These are phyloP conservation scores for Brassica rapa DNA, from an alignment of 345 rosid genomes.

Conservation along the genomic window DNA sequence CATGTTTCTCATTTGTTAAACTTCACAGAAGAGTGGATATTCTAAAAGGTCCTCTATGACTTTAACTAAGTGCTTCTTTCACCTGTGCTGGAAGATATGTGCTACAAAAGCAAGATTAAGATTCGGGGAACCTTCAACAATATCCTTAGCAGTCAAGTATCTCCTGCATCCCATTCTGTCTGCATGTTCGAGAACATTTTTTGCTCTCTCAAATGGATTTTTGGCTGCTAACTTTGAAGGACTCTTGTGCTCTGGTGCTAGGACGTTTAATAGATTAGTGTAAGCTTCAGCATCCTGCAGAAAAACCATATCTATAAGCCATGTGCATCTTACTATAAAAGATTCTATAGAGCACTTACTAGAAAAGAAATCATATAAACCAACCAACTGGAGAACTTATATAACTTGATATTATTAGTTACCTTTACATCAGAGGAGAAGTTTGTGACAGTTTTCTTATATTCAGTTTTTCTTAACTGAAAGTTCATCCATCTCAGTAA, in stretches of 20 bases:
- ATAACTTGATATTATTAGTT: constrained; percentile 4
- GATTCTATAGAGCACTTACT: neutral
- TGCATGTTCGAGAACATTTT: constrained; percentile 89
- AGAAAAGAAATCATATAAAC: neutral
- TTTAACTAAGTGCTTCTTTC: constrained; percentile 3
- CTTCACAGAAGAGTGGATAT: neutral
- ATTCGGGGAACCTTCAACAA: constrained; percentile 95
- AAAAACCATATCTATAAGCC: constrained; percentile 17
- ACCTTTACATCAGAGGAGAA: constrained; percentile 99
- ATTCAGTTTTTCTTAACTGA: constrained; percentile 75
- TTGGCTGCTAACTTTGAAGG: constrained; percentile 58
- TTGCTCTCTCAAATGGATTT: constrained; percentile 71
- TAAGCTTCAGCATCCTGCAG: constrained; percentile 98
- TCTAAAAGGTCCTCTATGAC: neutral
- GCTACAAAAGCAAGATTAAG: constrained; percentile 98
- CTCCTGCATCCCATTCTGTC: constrained; percentile 97
- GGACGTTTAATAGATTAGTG: constrained; percentile 83
- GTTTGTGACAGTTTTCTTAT: constrained; percentile 77
- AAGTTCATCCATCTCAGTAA: constrained; percentile 98
- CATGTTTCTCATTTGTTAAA: constrained; percentile 22
- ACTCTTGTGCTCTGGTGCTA: constrained; percentile 84
- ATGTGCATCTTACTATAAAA: neutral
- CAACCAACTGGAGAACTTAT: constrained; percentile 6
- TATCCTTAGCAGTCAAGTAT: constrained; percentile 93
- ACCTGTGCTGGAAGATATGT: constrained; percentile 98